Evolutionary conservation across 140 eudicot species (phyloP), one percentile per base, ranked within the genome.

Genomic region (Oenanthe javanica): DNA sequence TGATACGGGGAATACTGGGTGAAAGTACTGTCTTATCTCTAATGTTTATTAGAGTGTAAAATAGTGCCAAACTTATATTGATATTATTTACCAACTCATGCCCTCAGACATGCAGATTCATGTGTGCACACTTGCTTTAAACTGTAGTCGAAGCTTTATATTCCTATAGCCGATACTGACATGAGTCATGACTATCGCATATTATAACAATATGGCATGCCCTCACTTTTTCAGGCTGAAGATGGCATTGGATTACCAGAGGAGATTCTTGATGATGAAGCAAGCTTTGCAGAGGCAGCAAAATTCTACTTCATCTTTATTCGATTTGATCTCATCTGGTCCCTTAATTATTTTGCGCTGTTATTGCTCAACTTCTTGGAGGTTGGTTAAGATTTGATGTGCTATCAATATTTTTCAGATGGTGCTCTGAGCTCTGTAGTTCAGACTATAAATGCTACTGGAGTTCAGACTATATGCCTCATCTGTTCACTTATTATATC

Each of bases 211-310:
- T 14, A 23, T 27, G 38, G 64, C 11, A 31, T 70, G 51, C 6
- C 54, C 83, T 66, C 75, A 45, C 46, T 66, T 69, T 61, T 91
- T 48, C 89, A 94, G 98, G 97, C 98, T 75, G 97, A 94, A 89
- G 97, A 94, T 87, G 98, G 97, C 67, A 75, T 80, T 82, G 97
- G 98, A 83, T 85, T 94, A 71, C 97, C 98, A 0, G 98, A 94
- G 89, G 94, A 94, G 79, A 83, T 94, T 83, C 89, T 94, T 67
- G 90, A 90, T 9, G 90, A 90, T 9, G 88, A 59, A 82, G 78
- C 96, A 73, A 88, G 79, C 89, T 85, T 89, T 81, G 97, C 84
- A 85, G 76, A 48, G 72, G 87, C 92, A 36, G 97, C 97, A 51
- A 92, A 88, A 81, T 84, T 83, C 57, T 94, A 94, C 88, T 94